Base-by-base conservation (phyloP, 2,329 filamentous ascomycete species). In the Aspergillus fumigatiaffinis region DNA sequence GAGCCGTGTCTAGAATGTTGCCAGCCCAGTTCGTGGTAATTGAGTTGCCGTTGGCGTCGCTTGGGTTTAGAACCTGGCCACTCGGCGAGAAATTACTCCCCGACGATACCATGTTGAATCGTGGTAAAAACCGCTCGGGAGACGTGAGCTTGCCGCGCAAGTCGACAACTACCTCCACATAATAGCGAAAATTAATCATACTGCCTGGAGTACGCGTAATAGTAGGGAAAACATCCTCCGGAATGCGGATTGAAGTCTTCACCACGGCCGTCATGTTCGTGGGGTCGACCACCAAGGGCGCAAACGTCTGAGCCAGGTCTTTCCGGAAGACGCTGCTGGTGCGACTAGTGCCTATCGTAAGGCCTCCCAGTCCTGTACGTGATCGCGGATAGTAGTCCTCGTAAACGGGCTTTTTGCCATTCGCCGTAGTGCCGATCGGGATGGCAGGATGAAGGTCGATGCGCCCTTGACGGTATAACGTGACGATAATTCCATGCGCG, bases 131-230 rank as follows among this genome's bases (percentile, higher is more conserved):
- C 46, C 86, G 82, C 66, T 91, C 88, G 52, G 91, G 86, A n/a
- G 85, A 85, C 1, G 87, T 85, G 44, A 97, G 77, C 70, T 91
- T 94, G 41, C 93, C 93, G 50, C 94, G 92, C 0, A 97, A 81
- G 70, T 99, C 94, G 23, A 97, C 85, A 28, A 97, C 87, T 2
- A 97, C 90, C 73, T 99, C 94, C 21, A 97, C 83, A 64, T 92
- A 90, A 69, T 99, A 97, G 64, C 88, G 91, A 78, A 99, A 97
- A 66, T 88, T 92, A 63, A 99, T 94, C 87, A 97, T 94, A 35
- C 90, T 88, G 3, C 93, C 92, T 0, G 94, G 94, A 0, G 97
- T 91, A 54, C 87, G 88, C 28, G 86, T 87, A 60, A 97, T 97
- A 2, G 92, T 96, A 0, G 94, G 93, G 65, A 97, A 97, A 0